Base-by-base conservation (phyloP, 495 filamentous ascomycete species). In the Aspergillus campestris region DNA sequence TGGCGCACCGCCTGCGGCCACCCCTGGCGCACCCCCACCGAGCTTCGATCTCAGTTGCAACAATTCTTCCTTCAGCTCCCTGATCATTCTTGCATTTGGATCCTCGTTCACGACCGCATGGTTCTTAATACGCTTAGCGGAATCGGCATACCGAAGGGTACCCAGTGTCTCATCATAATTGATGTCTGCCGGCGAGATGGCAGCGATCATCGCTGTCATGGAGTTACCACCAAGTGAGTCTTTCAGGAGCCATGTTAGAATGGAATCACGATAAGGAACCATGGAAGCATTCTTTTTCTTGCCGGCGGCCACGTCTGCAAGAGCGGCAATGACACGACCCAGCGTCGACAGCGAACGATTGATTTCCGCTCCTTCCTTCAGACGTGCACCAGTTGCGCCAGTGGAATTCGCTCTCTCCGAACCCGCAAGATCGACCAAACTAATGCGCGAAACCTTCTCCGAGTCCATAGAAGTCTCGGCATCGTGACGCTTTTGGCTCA, bases 171-270 rank as follows among this genome's bases (percentile, higher is more conserved):
- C 92, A 53, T 99, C 92, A 57, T 91, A 99, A 66, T 99, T 99
- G 72, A 99, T 97, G 67, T 99, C 92, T 43, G 92, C 92, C 5
- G 92, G 92, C 43, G 89, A 95, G 58, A 98, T 97, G 32, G 92
- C 92, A 38, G 92, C 92, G 69, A 98, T 98, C 92, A 98, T 98
- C 38, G 92, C 94, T 13, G 92, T 98, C 85, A 98, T 91, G 58
- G 92, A 97, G 68, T 99, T 99, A 46, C 94, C 94, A 59, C 94
- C 94, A 8, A 99, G 72, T 3, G 92, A 97, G 62, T 99, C 94
- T 55, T 99, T 97, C 49, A 99, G 67, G 27, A 99, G 69, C 94
- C 94, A 99, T 10, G 94, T 99, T 48, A 99, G 68, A 37, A 97
- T 80, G 48, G 87, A 94, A 70, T 99, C 94, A 78, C 94, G 86